A percentile compares a stretch with the other conserved stretches of the same genome.
Evolutionary conservation across 2,329 filamentous ascomycete species (phyloP).

Genomic region (Fusarium nelsonii): DNA sequence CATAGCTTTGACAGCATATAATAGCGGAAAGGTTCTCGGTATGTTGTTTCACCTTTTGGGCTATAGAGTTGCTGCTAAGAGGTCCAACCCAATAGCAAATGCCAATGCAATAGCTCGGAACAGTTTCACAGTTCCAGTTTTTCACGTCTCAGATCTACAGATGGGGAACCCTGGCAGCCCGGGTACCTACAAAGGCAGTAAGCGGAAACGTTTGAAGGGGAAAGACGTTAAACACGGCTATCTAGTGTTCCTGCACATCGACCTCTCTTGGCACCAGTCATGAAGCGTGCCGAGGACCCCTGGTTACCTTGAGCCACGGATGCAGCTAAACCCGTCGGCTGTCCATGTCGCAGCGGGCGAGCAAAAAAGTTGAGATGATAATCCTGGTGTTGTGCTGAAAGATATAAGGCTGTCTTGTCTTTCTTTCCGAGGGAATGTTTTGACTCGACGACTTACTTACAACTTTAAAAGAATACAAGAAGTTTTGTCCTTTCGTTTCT

Average conservation of each 20-base stretch:
- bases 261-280: constrained; percentile 34
- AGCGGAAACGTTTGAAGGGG: constrained; percentile 31
- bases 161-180: constrained; percentile 17
- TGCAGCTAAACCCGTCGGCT: constrained; percentile 15
- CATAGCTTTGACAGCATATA: neutral
- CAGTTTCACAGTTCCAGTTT: constrained; percentile 28
- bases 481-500: constrained; percentile 36
- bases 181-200: constrained; percentile 8
- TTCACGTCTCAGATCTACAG: constrained; percentile 29
- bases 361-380: constrained; percentile 17
- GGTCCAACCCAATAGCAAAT: constrained; percentile 2
- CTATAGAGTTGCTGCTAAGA: constrained; percentile 17
- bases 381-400: constrained; percentile 4
- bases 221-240: constrained; percentile 31
- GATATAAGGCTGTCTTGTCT: constrained; percentile 20
- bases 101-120: constrained; percentile 11
- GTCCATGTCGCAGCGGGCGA: constrained; percentile 17
- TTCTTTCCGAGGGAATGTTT: constrained; percentile 1
- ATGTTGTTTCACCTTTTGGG: constrained; percentile 22
- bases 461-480: constrained; percentile 13
- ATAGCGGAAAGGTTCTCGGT: constrained; percentile 9
- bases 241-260: constrained; percentile 26
- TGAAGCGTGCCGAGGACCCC: constrained; percentile 29
- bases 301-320: constrained; percentile 24
- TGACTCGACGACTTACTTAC: constrained; percentile 21